phyloP scores from a whole-genome alignment of 192 early-diverging fungal species.

The Coemansia sp. region DNA sequence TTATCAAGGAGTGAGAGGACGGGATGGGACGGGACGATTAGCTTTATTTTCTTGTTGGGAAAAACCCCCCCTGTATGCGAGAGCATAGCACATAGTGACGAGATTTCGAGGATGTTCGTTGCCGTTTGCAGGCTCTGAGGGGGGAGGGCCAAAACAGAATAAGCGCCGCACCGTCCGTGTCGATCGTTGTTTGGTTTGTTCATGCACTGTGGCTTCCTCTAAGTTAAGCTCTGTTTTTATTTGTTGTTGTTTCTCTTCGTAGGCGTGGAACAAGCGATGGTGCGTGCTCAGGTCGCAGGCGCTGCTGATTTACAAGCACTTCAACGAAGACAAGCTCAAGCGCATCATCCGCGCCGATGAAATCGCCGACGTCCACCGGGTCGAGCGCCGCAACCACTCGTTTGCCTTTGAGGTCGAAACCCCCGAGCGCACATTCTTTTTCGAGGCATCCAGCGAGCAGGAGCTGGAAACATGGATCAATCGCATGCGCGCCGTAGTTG shows the following conservation, averaged over 20 bases:
- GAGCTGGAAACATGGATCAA: slow-evolving; percentile 40
- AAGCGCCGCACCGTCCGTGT: not conserved
- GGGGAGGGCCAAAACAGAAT: not conserved
- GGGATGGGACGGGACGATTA: not conserved
- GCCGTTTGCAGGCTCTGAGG: slow-evolving; percentile 3
- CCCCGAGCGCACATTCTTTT: slow-evolving; percentile 37
- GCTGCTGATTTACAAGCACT: slow-evolving; percentile 44
- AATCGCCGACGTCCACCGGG: slow-evolving; percentile 29
- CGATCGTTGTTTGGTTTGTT: not conserved
- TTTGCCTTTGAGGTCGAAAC: slow-evolving; percentile 47
- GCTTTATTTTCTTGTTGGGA: not conserved
- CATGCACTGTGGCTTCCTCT: not conserved
- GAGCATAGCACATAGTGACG: not conserved
- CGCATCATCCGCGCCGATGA: slow-evolving; percentile 51
- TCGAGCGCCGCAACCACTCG: slow-evolving; percentile 43
- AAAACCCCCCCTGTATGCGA: no score
- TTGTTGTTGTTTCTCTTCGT: slow-evolving; percentile 7
- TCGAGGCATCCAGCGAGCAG: slow-evolving; percentile 52
- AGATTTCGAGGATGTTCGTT: slow-evolving; percentile 4
- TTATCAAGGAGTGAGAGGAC: not conserved
- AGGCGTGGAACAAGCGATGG: slow-evolving; percentile 55
- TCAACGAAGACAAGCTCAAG: slow-evolving; percentile 48
- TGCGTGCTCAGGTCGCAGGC: slow-evolving; percentile 52
- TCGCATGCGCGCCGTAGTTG: slow-evolving; percentile 26
- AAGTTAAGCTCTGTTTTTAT: not conserved